Evolutionary conservation across 2,329 filamentous ascomycete genomes (phyloP), one percentile per base, ranked within the genome.

Genomic region (Endoconidiophora polonica): DNA sequence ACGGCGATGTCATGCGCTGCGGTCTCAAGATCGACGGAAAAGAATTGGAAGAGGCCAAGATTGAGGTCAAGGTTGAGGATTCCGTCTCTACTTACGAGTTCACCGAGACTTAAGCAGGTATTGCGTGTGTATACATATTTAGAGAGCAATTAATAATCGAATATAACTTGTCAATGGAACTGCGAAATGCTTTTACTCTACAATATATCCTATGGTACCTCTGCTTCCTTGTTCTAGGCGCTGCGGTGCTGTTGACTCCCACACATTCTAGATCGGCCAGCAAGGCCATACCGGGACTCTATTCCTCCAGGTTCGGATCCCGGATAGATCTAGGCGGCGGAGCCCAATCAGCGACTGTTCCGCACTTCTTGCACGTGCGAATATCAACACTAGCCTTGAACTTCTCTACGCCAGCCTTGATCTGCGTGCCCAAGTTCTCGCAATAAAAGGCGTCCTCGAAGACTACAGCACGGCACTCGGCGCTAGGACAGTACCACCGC

Each of bases 361-460:
- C 87, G 65, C 91, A 98, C 26, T 70, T 73, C 57, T 71, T 70
- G 65, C 91, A 98, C 52, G 67, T 87, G 62, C 90, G 77, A 65
- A 75, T 77, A 53, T 76, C 70, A 51, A 78, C 73, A 54, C 66
- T 77, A 1, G 63, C 72, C 64, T 79, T 82, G 65, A 96, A 96
- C 18, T 70, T 72, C 65, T 94, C 79, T 37, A 96, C 90, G 5
- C 85, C 88, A 48, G 77, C 77, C 71, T 95, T 96, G 61, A 98
- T 90, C 76, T 96, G 91, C 22, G 83, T 90, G 18, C 90, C 90
- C 55, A 96, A 67, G 67, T 96, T 83, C 33, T 81, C 88, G 64
- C 87, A 94, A 63, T 91, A 79, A 60, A 98, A 96, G 9, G 74
- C 70, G 41, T 80, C 83, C 70, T 96, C 88, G 66, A 93, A 82